Percentiles rank a stretch among this genome's conserved stretches.
These are phyloP conservation scores for Colletotrichum cuscutae DNA, from an alignment of 2,329 filamentous ascomycete species.

Conservation along the genomic window DNA sequence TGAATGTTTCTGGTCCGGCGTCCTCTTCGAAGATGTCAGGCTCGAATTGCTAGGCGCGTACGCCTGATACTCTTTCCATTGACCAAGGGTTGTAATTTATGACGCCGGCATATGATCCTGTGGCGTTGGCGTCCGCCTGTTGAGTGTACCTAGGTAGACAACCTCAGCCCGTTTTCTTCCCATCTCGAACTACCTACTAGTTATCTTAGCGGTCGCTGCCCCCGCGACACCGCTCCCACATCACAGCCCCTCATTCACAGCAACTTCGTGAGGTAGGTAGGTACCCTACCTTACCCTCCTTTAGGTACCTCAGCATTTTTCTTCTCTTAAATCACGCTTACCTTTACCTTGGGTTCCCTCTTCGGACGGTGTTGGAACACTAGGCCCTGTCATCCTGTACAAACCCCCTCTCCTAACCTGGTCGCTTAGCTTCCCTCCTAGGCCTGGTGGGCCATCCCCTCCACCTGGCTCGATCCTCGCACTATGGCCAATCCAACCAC, in stretches of 20 bases:
- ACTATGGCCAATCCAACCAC: constrained; percentile 1
- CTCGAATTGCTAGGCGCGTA: background rate
- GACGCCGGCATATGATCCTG: background rate
- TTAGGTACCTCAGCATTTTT: too few species aligned
- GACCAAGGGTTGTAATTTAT: background rate
- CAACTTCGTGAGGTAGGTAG: background rate
- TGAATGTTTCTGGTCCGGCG: background rate
- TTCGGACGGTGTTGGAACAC: background rate
- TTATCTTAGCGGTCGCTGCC: background rate
- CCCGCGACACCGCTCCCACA: background rate
- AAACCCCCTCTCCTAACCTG: background rate
- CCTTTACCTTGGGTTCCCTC: background rate
- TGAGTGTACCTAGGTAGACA: background rate
- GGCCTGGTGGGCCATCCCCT: background rate
- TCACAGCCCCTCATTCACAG: background rate
- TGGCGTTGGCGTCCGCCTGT: background rate
- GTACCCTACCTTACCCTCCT: background rate
- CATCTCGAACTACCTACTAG: background rate
- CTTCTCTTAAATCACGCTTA: too few species aligned
- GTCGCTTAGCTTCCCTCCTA: background rate
- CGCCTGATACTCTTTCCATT: background rate
- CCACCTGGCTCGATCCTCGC: background rate
- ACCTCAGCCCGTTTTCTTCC: background rate
- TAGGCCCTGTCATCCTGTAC: background rate
- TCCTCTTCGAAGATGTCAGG: background rate